A percentile compares a stretch with the other conserved stretches of the same genome.
Conservation (phyloP, 139 green algal genomes). For the Closterium sp. region DNA sequence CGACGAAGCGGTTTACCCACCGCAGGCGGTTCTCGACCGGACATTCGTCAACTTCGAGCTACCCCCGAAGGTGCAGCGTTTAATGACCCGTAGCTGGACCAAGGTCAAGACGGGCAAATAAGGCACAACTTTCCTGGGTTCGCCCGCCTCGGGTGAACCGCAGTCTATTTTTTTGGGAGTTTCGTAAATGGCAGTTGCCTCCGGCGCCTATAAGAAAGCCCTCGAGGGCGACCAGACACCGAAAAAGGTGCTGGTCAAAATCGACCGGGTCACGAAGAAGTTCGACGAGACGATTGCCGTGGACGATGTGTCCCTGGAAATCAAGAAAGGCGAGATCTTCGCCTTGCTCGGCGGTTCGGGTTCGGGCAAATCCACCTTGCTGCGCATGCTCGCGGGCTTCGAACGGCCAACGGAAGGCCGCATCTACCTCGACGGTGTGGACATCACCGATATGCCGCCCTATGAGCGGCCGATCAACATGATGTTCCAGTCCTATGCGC, state of each 20-base stretch:
- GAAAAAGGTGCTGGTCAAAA: background rate
- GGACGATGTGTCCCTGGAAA: background rate
- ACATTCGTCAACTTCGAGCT: no score
- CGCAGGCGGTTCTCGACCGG: no score
- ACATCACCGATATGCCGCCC: conserved; percentile 52
- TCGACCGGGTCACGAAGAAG: background rate
- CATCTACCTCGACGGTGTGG: conserved; percentile 74
- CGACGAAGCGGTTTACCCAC: no score
- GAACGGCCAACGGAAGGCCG: conserved; percentile 67
- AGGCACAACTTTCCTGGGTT: no score
- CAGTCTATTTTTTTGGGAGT: no score
- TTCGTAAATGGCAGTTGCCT: no score
- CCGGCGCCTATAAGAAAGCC: no score
- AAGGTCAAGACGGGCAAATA: no score
- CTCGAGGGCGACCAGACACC: no score
- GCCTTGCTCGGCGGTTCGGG: background rate
- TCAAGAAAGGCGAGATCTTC: background rate
- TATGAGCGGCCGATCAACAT: conserved; percentile 71
- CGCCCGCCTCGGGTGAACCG: no score
- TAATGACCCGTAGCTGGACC: no score
- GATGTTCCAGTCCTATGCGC: conserved; percentile 85
- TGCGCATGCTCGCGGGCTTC: conserved; percentile 80
- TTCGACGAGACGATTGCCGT: background rate
- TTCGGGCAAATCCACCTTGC: conserved; percentile 63
- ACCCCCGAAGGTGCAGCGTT: no score